phyloP scores from a whole-genome alignment of 1,284 basidiomycete species.

The Butyriboletus regius region DNA sequence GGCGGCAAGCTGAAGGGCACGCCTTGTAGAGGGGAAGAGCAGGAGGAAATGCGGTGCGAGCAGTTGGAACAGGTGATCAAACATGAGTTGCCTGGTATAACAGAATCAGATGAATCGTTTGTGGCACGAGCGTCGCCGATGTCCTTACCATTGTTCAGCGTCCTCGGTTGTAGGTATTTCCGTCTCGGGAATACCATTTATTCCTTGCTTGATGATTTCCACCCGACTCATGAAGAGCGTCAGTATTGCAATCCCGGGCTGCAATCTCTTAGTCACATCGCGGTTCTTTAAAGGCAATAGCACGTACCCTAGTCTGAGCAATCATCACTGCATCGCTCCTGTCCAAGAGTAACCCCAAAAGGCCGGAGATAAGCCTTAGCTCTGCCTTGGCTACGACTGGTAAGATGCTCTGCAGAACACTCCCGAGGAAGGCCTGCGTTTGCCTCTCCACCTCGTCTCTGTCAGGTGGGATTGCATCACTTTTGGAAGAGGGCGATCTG shows the following conservation, averaged over 20 bases:
- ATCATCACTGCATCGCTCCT: slow-evolving; percentile 70
- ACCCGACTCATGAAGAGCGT: slow-evolving; percentile 89
- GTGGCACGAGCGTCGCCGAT: not conserved
- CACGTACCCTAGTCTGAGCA: slow-evolving; percentile 66
- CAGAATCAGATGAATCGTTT: not conserved
- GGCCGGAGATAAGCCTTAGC: slow-evolving; percentile 77
- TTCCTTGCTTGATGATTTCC: slow-evolving; percentile 77
- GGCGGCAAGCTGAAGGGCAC: slow-evolving; percentile 42
- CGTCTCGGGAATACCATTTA: slow-evolving; percentile 46
- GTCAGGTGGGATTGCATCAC: slow-evolving; percentile 33
- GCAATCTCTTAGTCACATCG: slow-evolving; percentile 5
- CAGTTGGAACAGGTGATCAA: slow-evolving; percentile 75
- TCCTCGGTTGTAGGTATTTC: slow-evolving; percentile 65
- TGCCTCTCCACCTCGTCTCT: slow-evolving; percentile 76
- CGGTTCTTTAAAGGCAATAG: not conserved
- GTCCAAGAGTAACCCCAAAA: slow-evolving; percentile 79
- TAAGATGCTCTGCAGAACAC: slow-evolving; percentile 80
- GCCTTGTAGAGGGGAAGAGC: slow-evolving; percentile 87
- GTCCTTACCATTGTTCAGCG: slow-evolving; percentile 69
- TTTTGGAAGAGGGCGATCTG: slow-evolving; percentile 18
- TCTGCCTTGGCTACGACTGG: slow-evolving; percentile 72
- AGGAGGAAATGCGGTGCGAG: slow-evolving; percentile 68
- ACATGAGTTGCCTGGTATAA: slow-evolving; percentile 64
- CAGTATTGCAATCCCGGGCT: slow-evolving; percentile 89
- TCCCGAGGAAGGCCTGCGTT: slow-evolving; percentile 81